Evolutionary conservation across 164 flowering plant genomes (phyloP).

Genomic region (Platanus orientalis): DNA sequence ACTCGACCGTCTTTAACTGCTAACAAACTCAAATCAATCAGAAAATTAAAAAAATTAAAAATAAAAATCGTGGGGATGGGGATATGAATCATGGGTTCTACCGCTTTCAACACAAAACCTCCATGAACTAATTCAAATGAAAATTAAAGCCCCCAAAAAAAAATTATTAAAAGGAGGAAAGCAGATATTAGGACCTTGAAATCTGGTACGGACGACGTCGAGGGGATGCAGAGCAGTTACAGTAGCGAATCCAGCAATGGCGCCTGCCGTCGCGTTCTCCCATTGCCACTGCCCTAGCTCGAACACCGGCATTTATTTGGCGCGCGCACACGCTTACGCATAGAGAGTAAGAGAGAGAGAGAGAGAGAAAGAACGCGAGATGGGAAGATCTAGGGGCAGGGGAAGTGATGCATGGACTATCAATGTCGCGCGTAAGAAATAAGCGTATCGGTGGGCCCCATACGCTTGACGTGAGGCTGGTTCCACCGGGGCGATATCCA

Average conservation of each 20-base stretch:
- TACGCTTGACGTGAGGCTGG: too few relatives aligned
- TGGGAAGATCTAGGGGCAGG: too few relatives aligned
- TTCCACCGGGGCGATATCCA: too few relatives aligned
- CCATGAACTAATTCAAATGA: too few relatives aligned
- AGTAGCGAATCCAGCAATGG: constrained; percentile 86
- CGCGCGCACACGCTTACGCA: neutral
- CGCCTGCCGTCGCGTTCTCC: constrained; percentile 93
- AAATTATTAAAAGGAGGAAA: neutral
- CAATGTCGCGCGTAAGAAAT: too few relatives aligned
- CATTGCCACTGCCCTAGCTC: constrained; percentile 50
- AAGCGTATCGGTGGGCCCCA: too few relatives aligned
- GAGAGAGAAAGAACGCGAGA: too few relatives aligned
- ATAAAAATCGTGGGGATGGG: neutral
- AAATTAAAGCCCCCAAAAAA: too few relatives aligned
- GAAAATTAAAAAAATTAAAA: neutral
- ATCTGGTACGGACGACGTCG: constrained; percentile 93
- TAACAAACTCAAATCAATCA: neutral
- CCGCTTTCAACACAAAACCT: neutral
- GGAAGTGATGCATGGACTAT: too few relatives aligned
- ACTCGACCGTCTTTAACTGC: constrained; percentile 78
- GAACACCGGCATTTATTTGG: neutral
- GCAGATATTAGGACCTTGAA: constrained; percentile 55
- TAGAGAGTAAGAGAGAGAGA: too few relatives aligned
- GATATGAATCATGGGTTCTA: neutral
- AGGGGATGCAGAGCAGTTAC: constrained; percentile 88